Base-by-base conservation (phyloP, 768 basidiomycete species). In the Tubosaeta sp. region DNA sequence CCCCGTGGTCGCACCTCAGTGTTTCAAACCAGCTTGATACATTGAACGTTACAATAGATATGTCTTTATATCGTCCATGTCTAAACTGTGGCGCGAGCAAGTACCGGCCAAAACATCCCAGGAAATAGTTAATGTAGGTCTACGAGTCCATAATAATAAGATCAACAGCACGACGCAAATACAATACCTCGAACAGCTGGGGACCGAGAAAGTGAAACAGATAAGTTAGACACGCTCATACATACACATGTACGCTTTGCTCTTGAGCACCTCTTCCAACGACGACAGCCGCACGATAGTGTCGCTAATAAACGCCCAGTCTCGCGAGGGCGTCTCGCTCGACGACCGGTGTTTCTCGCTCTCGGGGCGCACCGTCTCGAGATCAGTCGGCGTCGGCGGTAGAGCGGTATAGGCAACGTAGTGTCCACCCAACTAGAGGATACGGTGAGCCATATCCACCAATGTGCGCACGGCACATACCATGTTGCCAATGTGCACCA, bases 221-320 rank as follows among this genome's bases (percentile, higher is more conserved):
- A 60, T 53, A 61, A 61, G 48, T 68, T 55, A 85, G 61, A 86
- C 74, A 49, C 86, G 79, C 72, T 92, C 89, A 65, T 91, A 92
- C 85, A 95, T 93, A 71, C 92, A 92, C 46, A 97, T 80, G 68
- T 97, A 98, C 33, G 94, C 93, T 67, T 89, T 95, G 53, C 86
- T 85, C 68, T 85, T 87, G 63, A 97, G 74, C 3, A 97, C 95
- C 65, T 97, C 95, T 41, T 94, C 91, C 44, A 95, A 67, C 39
- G 85, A 81, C 10, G 87, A 82, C 43, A 89, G 72, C 42, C 88
- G 77, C n/a, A 97, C 92, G 42, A 81, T 72, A 3, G 88, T 91
- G 64, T 97, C 95, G 60, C 91, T 94, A 69, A 95, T 85, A 66
- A 88, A 95, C 43, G 89, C 90, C 95, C 95, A 97, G 55, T 88